Base-by-base conservation (phyloP, 768 basidiomycete genomes). In the Mycena olivaceomarginata region DNA sequence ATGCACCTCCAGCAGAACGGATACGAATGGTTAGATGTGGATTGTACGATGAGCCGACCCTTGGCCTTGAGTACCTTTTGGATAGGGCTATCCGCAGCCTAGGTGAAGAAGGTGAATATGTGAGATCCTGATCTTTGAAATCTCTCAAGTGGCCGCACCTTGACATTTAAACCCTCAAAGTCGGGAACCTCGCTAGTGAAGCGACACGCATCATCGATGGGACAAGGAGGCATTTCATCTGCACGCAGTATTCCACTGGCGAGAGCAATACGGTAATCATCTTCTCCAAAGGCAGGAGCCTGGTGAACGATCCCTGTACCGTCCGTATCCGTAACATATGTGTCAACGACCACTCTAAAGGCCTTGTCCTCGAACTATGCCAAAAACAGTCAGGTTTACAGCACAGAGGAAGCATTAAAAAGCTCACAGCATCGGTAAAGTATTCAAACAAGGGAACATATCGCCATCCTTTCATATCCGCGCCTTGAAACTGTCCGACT, bases 291-390 rank as follows among this genome's bases (percentile, higher is more conserved):
- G 0, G 95, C 98, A 3, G 98, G 98, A 2, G 98, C 97, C 87
- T 99, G 98, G 84, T 99, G 98, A 41, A 99, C 98, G 82, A 99
- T 98, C 81, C 98, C 98, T 40, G 98, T 99, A 82, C 98, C 98
- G 75, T 97, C 96, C 18, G 93, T 91, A 80, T 94, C 95, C 5
- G 97, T 98, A 64, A 99, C 98, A 84, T 99, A 99, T 0, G 94
- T 94, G 82, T 99, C 98, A 25, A 92, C 90, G 16, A 99, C 84
- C 18, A 99, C 97, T 72, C 94, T 87, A 89, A 98, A 99, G 0
- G 97, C 98, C 80, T 92, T 93, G 83, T 97, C 97, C 83, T 96
- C 95, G 83, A 92, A 99, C 98, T 99, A 76, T 20, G 13, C 46
- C 53, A n/a, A 66, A 25, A 15, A 56, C 46, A 22, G 66, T 63